Percentiles rank a stretch among this genome's conserved stretches.
phyloP scores from a whole-genome alignment of 495 filamentous ascomycete genomes.

The Tuber microsphaerosporum region DNA sequence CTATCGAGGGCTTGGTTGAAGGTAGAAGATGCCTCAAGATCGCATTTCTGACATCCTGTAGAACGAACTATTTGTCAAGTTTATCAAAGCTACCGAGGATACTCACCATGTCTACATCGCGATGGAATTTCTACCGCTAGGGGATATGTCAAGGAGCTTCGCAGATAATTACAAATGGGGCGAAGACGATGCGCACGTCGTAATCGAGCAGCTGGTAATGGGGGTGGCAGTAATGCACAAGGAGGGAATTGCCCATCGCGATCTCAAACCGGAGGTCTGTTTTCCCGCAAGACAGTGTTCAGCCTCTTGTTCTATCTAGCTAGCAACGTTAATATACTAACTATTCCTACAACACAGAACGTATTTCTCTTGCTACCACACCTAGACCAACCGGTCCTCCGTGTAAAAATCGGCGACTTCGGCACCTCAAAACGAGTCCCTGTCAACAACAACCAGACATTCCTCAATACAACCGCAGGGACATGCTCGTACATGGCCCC shows the following conservation, averaged over 20 bases:
- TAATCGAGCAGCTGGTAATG: slow-evolving; percentile 6
- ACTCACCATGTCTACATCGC: background rate
- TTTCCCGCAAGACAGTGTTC: background rate
- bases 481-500: background rate
- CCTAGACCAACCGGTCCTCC: background rate
- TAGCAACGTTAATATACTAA: background rate
- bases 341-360: background rate
- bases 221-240: slow-evolving; percentile 6
- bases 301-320: background rate
- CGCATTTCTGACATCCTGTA: background rate
- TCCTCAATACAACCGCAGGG: background rate
- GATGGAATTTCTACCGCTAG: background rate
- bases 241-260: background rate
- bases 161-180: background rate
- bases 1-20: background rate
- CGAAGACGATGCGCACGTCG: background rate
- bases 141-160: background rate
- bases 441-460: background rate
- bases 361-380: background rate
- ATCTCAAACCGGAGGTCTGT: slow-evolving; percentile 9
- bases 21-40: background rate
- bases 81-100: background rate
- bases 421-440: background rate
- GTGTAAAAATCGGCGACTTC: slow-evolving; percentile 14
- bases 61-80: background rate